Evolutionary conservation across 768 basidiomycete genomes (phyloP), one percentile per base, ranked within the genome.

Genomic region (Cystofilobasidium bisporidii): DNA sequence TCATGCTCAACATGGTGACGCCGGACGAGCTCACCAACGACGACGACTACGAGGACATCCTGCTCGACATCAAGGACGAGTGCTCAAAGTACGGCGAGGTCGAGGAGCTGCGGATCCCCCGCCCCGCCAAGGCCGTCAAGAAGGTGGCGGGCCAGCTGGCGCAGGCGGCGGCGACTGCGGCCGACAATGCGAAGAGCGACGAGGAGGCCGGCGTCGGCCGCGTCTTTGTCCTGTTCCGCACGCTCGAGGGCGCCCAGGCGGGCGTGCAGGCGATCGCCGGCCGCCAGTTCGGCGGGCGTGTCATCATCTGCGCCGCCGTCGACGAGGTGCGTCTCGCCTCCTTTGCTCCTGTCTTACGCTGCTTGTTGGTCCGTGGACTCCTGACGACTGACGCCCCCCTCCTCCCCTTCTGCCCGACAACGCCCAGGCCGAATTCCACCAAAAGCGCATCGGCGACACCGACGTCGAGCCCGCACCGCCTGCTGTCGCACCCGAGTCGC

Each of bases 1-100:
- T 98, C 76, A 88, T 99, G 87, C 80, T 99, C 74, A 99, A 98
- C 82, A 99, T 99, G 96, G 91, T 99, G 71, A 89, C 88, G 0
- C 76, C 89, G 0, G 96, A 99, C 55, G 96, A 99, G 74, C 83
- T 99, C 57, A 77, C 82, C 22, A 86, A 91, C 73, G 94, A 98
- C 75, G 80, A 86, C 69, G 96, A 99, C 74, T 99, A 96, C 76
- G 85, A 85, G 28, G 96, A 99, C 73, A 83, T 99, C 67, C 85
- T 89, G 69, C 92, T 96, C 75, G 96, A 99, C 75, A 85, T 98
- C 76, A 89, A 87, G 75, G 87, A 91, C 65, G 92, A 97, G 78
- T 91, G 88, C 72, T 81, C 81, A 11, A 86, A 83, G 72, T 91
- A 86, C 74, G 93, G 92, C 14, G 74, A 75, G 4, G 87, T 97